Conservation (phyloP, 352 stramenopile genomes). For the Aphanomyces astaci region DNA sequence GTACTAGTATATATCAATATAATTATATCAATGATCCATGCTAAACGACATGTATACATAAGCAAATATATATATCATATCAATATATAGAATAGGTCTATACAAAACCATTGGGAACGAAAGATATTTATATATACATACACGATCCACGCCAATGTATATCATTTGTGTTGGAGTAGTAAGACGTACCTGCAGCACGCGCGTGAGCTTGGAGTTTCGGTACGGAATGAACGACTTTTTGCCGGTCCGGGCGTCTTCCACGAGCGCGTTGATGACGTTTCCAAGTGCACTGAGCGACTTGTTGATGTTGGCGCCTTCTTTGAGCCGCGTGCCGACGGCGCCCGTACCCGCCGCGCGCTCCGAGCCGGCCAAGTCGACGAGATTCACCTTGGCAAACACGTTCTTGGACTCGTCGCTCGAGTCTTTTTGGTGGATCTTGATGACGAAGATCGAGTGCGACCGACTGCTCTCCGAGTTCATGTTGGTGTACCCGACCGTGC, state of each 20-base stretch:
- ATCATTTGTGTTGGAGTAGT: too few relatives aligned
- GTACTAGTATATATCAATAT: constrained; percentile 6
- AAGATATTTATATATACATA: too few relatives aligned
- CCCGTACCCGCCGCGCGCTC: constrained; percentile 87
- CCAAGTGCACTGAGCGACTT: constrained; percentile 88
- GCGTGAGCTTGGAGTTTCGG: constrained; percentile 91
- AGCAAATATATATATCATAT: too few relatives aligned
- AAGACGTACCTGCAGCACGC: constrained; percentile 75
- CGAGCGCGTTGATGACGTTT: constrained; percentile 91
- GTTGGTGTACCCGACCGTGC: constrained; percentile 80
- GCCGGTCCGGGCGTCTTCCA: constrained; percentile 62
- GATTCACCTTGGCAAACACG: constrained; percentile 90
- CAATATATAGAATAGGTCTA: too few relatives aligned
- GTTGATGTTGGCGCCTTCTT: constrained; percentile 94
- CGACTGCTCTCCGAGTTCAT: constrained; percentile 92
- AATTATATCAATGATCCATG: not conserved
- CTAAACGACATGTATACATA: too few relatives aligned
- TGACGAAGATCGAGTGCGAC: constrained; percentile 95
- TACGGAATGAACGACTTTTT: constrained; percentile 91
- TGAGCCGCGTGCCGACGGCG: constrained; percentile 82
- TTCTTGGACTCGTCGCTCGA: constrained; percentile 72
- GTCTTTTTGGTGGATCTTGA: constrained; percentile 92
- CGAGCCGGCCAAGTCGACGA: constrained; percentile 90
- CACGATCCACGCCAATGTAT: too few relatives aligned
- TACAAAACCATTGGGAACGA: too few relatives aligned